phyloP scores from a whole-genome alignment of 176 grass and related monocot genomes.

The Aegilops bicornis region DNA sequence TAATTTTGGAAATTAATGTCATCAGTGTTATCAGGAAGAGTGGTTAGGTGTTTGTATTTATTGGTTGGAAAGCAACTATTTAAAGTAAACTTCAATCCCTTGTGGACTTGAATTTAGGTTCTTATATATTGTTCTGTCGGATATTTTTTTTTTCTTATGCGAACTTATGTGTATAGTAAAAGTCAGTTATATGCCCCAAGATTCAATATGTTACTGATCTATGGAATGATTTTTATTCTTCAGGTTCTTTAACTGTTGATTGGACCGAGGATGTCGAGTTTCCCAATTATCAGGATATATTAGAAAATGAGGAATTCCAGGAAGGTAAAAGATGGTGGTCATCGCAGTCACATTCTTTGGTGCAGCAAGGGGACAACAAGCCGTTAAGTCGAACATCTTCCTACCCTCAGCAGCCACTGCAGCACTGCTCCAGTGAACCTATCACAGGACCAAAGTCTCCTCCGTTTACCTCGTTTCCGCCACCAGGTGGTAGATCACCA shows the following conservation, averaged over 20 bases:
- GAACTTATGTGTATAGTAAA: neutral
- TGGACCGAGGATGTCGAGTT: slow-evolving; percentile 75
- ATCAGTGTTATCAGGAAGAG: neutral
- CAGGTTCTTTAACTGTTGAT: slow-evolving; percentile 93
- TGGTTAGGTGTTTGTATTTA: neutral
- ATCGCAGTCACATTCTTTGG: slow-evolving; percentile 57
- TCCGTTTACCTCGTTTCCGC: slow-evolving; percentile 68
- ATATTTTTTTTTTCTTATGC: neutral
- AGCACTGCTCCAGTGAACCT: slow-evolving; percentile 75
- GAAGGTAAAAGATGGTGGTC: slow-evolving; percentile 84
- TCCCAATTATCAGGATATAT: slow-evolving; percentile 64
- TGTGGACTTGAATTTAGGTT: neutral
- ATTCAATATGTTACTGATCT: slow-evolving; percentile 24
- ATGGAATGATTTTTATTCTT: slow-evolving; percentile 42
- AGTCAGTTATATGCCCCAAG: neutral
- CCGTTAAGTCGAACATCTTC: slow-evolving; percentile 82
- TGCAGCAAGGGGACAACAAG: slow-evolving; percentile 57
- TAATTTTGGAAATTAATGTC: neutral
- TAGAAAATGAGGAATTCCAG: slow-evolving; percentile 64
- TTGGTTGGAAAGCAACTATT: slow-evolving; percentile 14
- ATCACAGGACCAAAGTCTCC: slow-evolving; percentile 55
- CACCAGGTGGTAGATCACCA: slow-evolving; percentile 48
- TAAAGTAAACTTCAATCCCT: neutral
- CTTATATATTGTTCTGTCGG: neutral
- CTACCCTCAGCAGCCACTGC: slow-evolving; percentile 73